These are phyloP conservation scores for Avena insularis DNA, from an alignment of 176 grass and related monocot genomes.

Conservation along the genomic window DNA sequence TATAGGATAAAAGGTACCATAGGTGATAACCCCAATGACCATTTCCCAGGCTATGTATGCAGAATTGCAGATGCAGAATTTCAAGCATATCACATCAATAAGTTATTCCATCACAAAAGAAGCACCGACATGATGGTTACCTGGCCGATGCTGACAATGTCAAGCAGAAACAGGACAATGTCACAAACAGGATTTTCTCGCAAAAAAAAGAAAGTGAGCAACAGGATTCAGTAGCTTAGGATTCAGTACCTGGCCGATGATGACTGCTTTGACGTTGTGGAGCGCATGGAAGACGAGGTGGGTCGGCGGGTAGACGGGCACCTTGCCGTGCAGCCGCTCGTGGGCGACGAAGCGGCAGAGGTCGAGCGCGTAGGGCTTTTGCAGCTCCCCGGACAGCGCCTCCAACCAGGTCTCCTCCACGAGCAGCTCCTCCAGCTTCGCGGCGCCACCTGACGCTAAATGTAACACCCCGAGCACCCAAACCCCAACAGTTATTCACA, in stretches of 20 bases:
- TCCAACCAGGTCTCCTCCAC: constrained; percentile 83
- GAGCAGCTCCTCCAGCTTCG: constrained; percentile 89
- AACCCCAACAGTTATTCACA: background rate
- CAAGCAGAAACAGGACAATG: background rate
- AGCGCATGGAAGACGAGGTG: constrained; percentile 90
- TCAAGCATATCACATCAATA: background rate
- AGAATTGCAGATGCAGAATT: background rate
- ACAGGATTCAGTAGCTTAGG: background rate
- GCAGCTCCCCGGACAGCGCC: constrained; percentile 68
- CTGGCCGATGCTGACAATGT: too few species aligned
- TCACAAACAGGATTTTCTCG: background rate
- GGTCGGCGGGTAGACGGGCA: constrained; percentile 76
- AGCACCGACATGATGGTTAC: background rate
- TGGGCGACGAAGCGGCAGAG: constrained; percentile 76
- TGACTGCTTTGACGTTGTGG: constrained; percentile 83
- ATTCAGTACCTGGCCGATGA: constrained; percentile 83
- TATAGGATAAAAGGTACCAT: background rate
- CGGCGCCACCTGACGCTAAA: constrained; percentile 20
- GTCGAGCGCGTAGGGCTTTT: constrained; percentile 78
- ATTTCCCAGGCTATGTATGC: background rate
- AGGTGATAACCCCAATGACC: background rate
- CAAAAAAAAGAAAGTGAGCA: background rate
- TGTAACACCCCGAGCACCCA: background rate
- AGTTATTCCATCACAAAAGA: background rate
- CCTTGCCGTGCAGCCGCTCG: constrained; percentile 58